Base-by-base conservation (phyloP, 768 basidiomycete species). In the Lyophyllum semitale region DNA sequence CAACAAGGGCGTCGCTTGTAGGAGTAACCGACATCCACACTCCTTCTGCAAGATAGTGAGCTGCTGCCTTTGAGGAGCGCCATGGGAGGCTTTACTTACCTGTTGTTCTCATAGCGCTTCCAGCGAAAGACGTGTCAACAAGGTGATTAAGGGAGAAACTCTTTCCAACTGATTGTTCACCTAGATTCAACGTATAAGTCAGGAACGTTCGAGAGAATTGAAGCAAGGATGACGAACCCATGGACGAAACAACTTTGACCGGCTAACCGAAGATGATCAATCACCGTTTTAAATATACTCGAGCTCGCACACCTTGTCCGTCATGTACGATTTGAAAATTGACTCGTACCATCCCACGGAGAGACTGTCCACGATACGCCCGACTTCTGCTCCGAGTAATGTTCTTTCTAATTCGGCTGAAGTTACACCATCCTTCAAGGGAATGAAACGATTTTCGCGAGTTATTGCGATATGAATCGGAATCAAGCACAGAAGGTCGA, bases 1-100 rank as follows among this genome's bases (percentile, higher is more conserved):
- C 83, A 9, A 87, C 69, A 9, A 87, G 61, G 0, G 66, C 66
- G 22, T 83, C 78, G 44, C 78, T 70, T 0, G 84, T 85, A 0
- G 85, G 85, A 1, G 84, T 84, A 8, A 83, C 81, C 0, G 84
- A 85, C 78, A 86, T 80, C 85, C 84, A 86, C 2, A 85, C 82
- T 4, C 84, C 84, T 69, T 84, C 82, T 62, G 61, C 29, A 46
- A 47, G 43, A 8, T 17, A 40, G 42, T 22, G 32, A 44, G 12
- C 23, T 55, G 38, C 46, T 8, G 37, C n/a, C n/a, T n/a, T n/a
- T 51, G 50, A 25, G 20, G 9, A 7, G 25, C 4, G 45, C 17
- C 22, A 42, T 33, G 23, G 6, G 23, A 23, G 32, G 17, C 17
- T 13, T n/a, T 0, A 55, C 61, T 22, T 46, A 73, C 73, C 77